Conservation (phyloP, 495 filamentous ascomycete genomes). For the Neurospora sp. region DNA sequence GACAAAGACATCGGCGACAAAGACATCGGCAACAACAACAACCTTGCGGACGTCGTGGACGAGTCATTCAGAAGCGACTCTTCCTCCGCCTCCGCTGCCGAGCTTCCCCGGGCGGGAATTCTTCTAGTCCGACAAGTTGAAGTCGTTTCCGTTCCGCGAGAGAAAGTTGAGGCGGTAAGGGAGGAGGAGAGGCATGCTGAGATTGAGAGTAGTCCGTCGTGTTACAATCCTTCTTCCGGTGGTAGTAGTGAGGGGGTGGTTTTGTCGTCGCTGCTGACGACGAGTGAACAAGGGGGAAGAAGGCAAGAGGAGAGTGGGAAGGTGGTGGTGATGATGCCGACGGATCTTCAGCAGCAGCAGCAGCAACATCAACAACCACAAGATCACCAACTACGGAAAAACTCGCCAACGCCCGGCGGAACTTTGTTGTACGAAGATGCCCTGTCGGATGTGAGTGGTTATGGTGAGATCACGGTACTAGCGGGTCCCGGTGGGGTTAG, state of each 20-base stretch:
- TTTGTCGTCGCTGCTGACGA: background rate
- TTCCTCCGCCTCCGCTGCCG: background rate
- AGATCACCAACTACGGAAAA: background rate
- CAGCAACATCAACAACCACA: background rate
- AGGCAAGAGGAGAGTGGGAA: background rate
- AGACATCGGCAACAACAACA: background rate
- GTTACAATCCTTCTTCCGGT: background rate
- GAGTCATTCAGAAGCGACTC: background rate
- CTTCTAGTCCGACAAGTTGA: background rate
- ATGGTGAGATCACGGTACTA: background rate
- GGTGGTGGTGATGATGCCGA: background rate
- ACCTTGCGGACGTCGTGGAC: background rate
- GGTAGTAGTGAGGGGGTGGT: background rate
- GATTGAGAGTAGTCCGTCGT: background rate
- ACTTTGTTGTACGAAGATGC: background rate
- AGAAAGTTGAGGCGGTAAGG: background rate
- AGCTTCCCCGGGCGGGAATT: background rate
- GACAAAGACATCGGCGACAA: background rate
- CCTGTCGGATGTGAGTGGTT: background rate
- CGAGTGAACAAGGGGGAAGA: background rate
- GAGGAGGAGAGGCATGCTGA: background rate
- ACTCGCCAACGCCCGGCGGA: background rate
- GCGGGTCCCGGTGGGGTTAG: background rate
- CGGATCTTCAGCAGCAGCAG: background rate
- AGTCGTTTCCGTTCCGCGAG: background rate